These are phyloP conservation scores for Albifimbria verrucaria DNA, from an alignment of 2,329 filamentous ascomycete genomes.

Conservation along the genomic window DNA sequence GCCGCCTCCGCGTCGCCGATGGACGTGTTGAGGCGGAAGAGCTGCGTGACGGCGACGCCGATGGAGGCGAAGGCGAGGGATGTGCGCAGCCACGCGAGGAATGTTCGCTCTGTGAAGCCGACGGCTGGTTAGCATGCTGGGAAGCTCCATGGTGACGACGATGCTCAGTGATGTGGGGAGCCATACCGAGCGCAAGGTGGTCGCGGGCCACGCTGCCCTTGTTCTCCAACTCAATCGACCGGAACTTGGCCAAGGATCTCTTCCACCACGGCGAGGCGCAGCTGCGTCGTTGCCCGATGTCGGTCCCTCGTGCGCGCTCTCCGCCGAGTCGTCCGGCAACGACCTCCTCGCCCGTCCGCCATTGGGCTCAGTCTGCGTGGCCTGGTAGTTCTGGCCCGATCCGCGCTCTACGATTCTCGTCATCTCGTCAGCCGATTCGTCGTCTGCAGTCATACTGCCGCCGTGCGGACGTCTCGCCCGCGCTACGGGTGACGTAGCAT, in stretches of 20 bases:
- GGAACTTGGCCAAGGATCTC: constrained; percentile 43
- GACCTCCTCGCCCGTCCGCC: constrained; percentile 8
- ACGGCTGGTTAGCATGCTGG: constrained; percentile 9
- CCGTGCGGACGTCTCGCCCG: constrained; percentile 15
- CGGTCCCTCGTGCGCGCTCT: constrained; percentile 2
- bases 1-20: constrained; percentile 34
- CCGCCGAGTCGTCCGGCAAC: constrained; percentile 12
- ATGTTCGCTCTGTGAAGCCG: constrained; percentile 66
- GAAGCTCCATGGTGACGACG: too few relatives aligned
- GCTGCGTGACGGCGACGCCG: constrained; percentile 78
- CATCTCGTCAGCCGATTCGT: constrained; percentile 32
- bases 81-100: constrained; percentile 81
- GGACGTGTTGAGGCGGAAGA: constrained; percentile 77
- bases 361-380: constrained; percentile 24
- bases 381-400: constrained; percentile 36
- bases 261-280: too few relatives aligned
- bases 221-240: constrained; percentile 75
- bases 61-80: constrained; percentile 79
- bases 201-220: constrained; percentile 81
- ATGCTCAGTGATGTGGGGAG: constrained; percentile 51
- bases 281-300: constrained; percentile 8
- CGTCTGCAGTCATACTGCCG: constrained; percentile 16
- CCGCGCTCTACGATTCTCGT: constrained; percentile 36
- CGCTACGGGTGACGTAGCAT: constrained; percentile 14
- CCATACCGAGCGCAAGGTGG: constrained; percentile 72